phyloP scores from a whole-genome alignment of 768 basidiomycete genomes.

The Lactarius deliciosus region DNA sequence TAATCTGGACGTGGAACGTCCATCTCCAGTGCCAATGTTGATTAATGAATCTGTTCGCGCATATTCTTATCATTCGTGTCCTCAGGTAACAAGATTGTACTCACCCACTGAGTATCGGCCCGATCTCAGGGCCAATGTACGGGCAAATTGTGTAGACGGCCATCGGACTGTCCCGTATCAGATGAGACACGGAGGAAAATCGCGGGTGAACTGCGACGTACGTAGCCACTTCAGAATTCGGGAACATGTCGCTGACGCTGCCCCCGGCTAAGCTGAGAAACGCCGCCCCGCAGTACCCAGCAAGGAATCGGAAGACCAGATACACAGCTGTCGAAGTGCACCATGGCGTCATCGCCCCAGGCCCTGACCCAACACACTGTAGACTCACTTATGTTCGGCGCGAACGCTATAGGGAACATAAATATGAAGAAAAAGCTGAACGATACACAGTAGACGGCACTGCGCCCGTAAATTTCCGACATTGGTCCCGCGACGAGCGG shows the following conservation, averaged over 20 bases:
- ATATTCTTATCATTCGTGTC: not conserved
- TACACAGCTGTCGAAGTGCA: slow-evolving; percentile 47
- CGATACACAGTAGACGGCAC: slow-evolving; percentile 59
- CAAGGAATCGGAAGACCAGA: slow-evolving; percentile 59
- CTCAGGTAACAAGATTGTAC: slow-evolving; percentile 29
- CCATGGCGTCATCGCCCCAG: not conserved
- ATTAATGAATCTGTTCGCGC: slow-evolving; percentile 12
- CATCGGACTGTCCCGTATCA: slow-evolving; percentile 46
- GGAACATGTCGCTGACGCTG: slow-evolving; percentile 56
- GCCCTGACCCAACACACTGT: not conserved
- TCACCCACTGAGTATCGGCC: slow-evolving; percentile 61
- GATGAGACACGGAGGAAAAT: not conserved
- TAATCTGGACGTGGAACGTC: slow-evolving; percentile 70
- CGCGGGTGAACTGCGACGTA: slow-evolving; percentile 37
- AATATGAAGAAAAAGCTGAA: slow-evolving; percentile 61
- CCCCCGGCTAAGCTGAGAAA: slow-evolving; percentile 66
- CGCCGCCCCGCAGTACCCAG: slow-evolving; percentile 54
- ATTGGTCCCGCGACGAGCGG: slow-evolving; percentile 39
- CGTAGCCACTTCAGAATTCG: slow-evolving; percentile 57
- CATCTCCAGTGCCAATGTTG: slow-evolving; percentile 67
- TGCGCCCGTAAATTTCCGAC: slow-evolving; percentile 60
- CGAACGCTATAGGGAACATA: slow-evolving; percentile 72
- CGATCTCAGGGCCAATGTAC: slow-evolving; percentile 56
- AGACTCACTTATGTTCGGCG: slow-evolving; percentile 58
- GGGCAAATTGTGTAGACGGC: slow-evolving; percentile 53